Percentiles rank a stretch among this genome's conserved stretches.
Evolutionary conservation across 768 basidiomycete genomes (phyloP).

Genomic region (Solioccasus polychromus): DNA sequence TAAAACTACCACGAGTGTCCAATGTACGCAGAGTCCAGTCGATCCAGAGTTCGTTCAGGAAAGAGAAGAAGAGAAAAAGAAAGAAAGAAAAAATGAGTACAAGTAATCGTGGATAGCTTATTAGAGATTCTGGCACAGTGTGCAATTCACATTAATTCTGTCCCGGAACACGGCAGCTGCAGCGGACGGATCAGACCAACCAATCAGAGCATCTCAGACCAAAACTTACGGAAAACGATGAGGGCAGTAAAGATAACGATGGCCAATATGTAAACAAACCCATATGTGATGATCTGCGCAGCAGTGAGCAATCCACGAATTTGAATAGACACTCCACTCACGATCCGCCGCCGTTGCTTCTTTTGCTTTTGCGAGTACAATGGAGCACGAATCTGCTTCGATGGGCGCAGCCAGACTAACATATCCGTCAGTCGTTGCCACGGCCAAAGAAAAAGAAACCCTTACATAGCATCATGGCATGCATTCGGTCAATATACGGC

Average conservation of each 20-base stretch:
- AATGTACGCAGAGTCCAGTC: too few relatives aligned
- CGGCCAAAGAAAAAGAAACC: conserved; percentile 5
- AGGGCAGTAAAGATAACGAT: conserved; percentile 72
- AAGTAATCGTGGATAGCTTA: conserved; percentile 33
- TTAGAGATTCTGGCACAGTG: conserved; percentile 67
- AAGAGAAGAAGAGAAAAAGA: neutral
- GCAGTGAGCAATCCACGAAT: conserved; percentile 7
- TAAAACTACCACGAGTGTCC: too few relatives aligned
- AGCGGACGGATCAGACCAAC: neutral
- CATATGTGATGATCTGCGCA: conserved; percentile 77
- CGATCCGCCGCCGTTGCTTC: conserved; percentile 86
- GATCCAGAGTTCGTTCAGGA: too few relatives aligned
- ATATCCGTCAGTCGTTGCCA: conserved; percentile 16
- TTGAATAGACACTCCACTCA: conserved; percentile 36
- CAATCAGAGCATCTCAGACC: neutral
- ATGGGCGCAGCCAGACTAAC: conserved; percentile 91
- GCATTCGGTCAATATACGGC: conserved; percentile 89
- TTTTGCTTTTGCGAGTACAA: conserved; percentile 89
- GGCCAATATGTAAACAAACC: conserved; percentile 67
- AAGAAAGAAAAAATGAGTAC: conserved; percentile 12
- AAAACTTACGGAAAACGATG: conserved; percentile 70
- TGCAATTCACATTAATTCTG: conserved; percentile 58
- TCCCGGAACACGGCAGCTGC: conserved; percentile 62
- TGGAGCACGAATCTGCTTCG: conserved; percentile 90
- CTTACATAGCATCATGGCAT: conserved; percentile 86